These are phyloP conservation scores for Leishmania amazonensis DNA, from an alignment of 208 protist genomes.

Conservation along the genomic window DNA sequence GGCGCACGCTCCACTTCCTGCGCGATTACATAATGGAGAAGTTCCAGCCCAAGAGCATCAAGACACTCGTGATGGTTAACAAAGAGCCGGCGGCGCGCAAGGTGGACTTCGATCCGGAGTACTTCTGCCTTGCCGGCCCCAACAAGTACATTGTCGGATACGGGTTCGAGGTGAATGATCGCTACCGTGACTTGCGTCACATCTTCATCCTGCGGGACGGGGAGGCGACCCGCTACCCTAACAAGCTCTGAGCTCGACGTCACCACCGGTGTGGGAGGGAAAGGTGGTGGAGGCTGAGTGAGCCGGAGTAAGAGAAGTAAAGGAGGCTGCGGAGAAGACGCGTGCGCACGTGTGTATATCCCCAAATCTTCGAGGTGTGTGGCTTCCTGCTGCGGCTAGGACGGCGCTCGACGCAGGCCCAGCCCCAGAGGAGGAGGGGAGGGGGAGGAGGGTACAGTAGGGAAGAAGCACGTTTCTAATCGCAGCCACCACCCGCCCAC, in stretches of 20 bases:
- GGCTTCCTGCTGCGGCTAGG: not conserved
- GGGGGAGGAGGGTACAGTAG: too few relatives aligned
- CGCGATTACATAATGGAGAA: conserved; percentile 37
- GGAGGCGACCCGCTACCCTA: conserved; percentile 59
- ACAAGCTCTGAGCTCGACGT: conserved; percentile 42
- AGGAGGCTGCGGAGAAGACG: not conserved
- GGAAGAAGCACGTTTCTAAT: not conserved
- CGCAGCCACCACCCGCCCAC: not conserved
- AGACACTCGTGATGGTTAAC: conserved; percentile 78
- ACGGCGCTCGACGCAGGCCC: not conserved
- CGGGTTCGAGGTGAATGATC: conserved; percentile 92
- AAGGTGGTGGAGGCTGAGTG: not conserved
- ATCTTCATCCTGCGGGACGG: conserved; percentile 76
- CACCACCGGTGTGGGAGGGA: too few relatives aligned
- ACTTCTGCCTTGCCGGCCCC: conserved; percentile 61
- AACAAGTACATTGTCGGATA: conserved; percentile 92
- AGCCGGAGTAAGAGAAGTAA: not conserved
- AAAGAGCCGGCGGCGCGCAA: conserved; percentile 70
- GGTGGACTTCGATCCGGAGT: conserved; percentile 62
- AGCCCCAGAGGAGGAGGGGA: not conserved
- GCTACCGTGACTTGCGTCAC: conserved; percentile 80
- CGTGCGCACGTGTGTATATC: not conserved
- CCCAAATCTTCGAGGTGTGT: not conserved
- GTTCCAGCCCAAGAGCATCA: conserved; percentile 64
- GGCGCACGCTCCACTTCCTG: conserved; percentile 76